Evolutionary conservation across 345 rosid genomes (phyloP), one percentile per base, ranked within the genome.

Genomic region (Linum tenue): DNA sequence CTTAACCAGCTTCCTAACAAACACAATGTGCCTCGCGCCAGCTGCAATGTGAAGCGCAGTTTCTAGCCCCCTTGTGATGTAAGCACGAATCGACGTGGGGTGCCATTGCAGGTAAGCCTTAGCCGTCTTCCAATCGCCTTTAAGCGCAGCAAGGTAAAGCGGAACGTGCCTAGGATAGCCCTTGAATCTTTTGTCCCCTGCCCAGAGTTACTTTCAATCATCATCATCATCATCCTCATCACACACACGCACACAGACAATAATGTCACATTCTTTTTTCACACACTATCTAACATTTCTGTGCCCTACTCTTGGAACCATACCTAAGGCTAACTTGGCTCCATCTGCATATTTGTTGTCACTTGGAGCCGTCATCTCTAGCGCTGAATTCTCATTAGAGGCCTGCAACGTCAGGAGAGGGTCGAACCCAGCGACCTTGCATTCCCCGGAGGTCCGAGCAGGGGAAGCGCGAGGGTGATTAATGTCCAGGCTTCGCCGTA

Each of bases 71-170:
- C 17, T 14, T 12, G 64, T 61, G 48, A 61, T 61, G 17, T 41
- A 15, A 61, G 50, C 64, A 37, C 62, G 62, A 3, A 59, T 37
- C 7, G 75, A 39, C 7, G 65, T 38, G 50, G 69, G 58, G 65
- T 73, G 72, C 39, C 55, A 62, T 17, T 57, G 58, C 6, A 64
- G 63, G 8, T 69, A 76, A 31, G 62, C 70, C 68, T 71, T 70
- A 12, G 77, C 88, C 37, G 39, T 70, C 67, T 50, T 64, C 84
- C 83, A 78, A 6, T 82, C 71, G 69, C 82, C 83, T 71, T 74
- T 77, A 35, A 73, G 62, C 11, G 81, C 73, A 16, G 84, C 73
- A 6, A 69, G 83, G 61, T 69, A 74, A 44, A 80, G 66, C 16
- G 82, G 78, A 9, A 70, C 74, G 61, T 71, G 69, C 37, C 63